phyloP scores from a whole-genome alignment of 495 filamentous ascomycete species.

The Tuber brumale region DNA sequence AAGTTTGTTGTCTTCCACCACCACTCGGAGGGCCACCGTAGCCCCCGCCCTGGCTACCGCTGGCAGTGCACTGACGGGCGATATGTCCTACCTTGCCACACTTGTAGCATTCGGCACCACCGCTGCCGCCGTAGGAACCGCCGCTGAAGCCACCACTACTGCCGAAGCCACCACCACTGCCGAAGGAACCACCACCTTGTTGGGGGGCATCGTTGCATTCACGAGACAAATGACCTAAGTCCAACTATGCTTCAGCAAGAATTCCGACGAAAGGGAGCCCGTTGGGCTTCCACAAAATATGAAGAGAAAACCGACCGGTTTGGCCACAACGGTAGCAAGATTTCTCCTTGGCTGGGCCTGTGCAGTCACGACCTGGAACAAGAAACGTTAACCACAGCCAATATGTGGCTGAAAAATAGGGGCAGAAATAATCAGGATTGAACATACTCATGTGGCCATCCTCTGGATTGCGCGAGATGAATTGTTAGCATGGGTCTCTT shows the following conservation, averaged over 20 bases:
- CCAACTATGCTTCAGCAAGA: conserved; percentile 16
- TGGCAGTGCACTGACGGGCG: conserved; percentile 79
- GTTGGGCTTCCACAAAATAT: conserved; percentile 5
- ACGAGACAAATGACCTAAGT: conserved; percentile 79
- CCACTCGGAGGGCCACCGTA: conserved; percentile 38
- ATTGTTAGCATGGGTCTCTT: conserved; percentile 30
- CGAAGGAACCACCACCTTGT: conserved; percentile 6
- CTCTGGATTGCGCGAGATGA: conserved; percentile 44
- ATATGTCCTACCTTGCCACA: conserved; percentile 97
- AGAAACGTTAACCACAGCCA: background rate
- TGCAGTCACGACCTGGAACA: conserved; percentile 75
- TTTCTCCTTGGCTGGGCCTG: conserved; percentile 83
- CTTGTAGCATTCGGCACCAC: conserved; percentile 91
- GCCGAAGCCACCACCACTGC: conserved; percentile 46
- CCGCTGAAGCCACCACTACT: conserved; percentile 42
- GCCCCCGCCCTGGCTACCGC: conserved; percentile 40
- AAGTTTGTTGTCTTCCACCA: conserved; percentile 66
- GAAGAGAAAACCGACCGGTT: conserved; percentile 34
- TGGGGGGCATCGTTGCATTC: conserved; percentile 63
- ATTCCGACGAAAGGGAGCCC: conserved; percentile 13
- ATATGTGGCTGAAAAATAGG: conserved; percentile 12
- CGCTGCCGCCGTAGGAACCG: conserved; percentile 44
- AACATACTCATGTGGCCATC: conserved; percentile 84
- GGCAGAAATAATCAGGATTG: conserved; percentile 8
- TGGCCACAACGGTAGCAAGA: conserved; percentile 91